Percentiles rank a stretch among this genome's conserved stretches.
phyloP scores from a whole-genome alignment of 108 stramenopile genomes.

The Nitzschia putrida region DNA sequence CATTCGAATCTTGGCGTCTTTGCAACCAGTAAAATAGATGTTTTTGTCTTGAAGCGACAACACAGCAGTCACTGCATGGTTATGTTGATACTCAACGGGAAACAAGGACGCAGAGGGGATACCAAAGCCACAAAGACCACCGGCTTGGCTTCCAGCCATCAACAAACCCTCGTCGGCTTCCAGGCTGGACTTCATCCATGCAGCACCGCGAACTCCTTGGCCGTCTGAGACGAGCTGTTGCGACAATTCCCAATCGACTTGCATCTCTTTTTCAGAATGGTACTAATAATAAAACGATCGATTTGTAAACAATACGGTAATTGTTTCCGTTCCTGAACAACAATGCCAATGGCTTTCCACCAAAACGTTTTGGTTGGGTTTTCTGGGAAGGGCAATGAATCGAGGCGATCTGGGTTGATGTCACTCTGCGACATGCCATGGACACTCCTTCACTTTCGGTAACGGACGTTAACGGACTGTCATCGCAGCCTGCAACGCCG shows the following conservation, averaged over 20 bases:
- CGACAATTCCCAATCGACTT: constrained; percentile 61
- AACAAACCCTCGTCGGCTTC: constrained; percentile 26
- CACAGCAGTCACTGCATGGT: constrained; percentile 53
- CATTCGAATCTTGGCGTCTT: constrained; percentile 72
- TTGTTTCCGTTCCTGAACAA: too few relatives aligned
- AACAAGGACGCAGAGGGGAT: constrained; percentile 38
- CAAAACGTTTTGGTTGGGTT: too few relatives aligned
- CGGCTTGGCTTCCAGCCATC: constrained; percentile 53
- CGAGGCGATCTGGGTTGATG: too few relatives aligned
- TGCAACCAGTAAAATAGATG: constrained; percentile 73
- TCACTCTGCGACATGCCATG: too few relatives aligned
- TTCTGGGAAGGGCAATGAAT: too few relatives aligned
- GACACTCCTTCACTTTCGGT: too few relatives aligned
- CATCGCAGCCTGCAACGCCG: too few relatives aligned
- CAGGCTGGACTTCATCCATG: constrained; percentile 21
- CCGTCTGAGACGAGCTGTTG: constrained; percentile 50
- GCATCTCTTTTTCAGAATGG: constrained; percentile 29
- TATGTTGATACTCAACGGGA: constrained; percentile 48
- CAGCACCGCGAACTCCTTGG: constrained; percentile 50
- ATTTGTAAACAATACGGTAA: too few relatives aligned
- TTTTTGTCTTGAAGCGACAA: constrained; percentile 1
- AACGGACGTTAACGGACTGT: too few relatives aligned
- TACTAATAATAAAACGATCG: neutral
- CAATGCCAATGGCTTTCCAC: too few relatives aligned
- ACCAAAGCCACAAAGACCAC: constrained; percentile 43